Conservation (phyloP, 2,329 filamentous ascomycete species). For the Tolypocladium guangdongense region DNA sequence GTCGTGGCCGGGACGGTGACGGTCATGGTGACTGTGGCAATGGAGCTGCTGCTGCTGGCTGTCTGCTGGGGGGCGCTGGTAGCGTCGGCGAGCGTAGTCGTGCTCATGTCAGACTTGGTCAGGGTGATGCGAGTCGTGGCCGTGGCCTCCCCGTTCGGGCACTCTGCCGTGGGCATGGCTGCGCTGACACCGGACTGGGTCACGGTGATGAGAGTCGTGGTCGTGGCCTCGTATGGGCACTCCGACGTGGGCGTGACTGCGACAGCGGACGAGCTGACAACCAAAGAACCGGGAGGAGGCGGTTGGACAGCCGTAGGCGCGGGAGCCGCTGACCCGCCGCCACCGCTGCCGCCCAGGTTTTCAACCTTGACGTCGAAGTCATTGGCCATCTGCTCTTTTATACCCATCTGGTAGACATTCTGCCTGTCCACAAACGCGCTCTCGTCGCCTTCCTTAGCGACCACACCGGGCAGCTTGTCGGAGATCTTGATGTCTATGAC, state of each 20-base stretch:
- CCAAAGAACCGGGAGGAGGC: not conserved
- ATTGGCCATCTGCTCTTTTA: constrained; percentile 32
- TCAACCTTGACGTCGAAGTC: constrained; percentile 33
- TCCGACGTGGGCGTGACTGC: not conserved
- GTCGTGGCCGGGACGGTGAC: constrained; percentile 20
- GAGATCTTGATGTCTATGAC: constrained; percentile 29
- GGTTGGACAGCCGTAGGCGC: not conserved
- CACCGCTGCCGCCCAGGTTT: constrained; percentile 8
- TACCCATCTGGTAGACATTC: constrained; percentile 31
- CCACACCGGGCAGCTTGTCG: constrained; percentile 11
- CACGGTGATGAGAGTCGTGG: not conserved
- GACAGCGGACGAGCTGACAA: not conserved
- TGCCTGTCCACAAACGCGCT: constrained; percentile 22
- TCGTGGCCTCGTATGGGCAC: not conserved
- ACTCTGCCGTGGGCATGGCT: not conserved
- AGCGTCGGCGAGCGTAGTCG: not conserved
- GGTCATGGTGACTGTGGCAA: constrained; percentile 20
- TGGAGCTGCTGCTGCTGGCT: not conserved
- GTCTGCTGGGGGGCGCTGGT: not conserved
- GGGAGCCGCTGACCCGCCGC: constrained; percentile 3
- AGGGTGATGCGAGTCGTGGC: not conserved
- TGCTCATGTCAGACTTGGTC: not conserved
- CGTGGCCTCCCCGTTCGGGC: not conserved
- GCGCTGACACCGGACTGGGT: not conserved
- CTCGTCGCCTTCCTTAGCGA: constrained; percentile 10